Evolutionary conservation across 192 early-diverging fungal species (phyloP).

Genomic region (Geranomyces variabilis): DNA sequence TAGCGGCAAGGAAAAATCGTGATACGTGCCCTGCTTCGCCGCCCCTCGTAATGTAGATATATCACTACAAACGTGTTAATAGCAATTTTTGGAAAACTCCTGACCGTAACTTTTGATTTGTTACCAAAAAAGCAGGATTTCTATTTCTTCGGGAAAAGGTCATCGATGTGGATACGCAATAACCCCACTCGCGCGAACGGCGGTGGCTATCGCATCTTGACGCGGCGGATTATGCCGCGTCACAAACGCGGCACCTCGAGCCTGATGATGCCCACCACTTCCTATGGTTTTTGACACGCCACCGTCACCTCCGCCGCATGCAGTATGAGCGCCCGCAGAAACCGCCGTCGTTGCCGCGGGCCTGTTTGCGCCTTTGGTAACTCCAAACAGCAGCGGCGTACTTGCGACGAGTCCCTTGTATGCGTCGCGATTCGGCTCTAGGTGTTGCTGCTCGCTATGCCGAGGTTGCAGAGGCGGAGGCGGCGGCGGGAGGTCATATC

Average conservation of each 20-base stretch:
- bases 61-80: no score
- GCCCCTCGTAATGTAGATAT: no score
- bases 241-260: constrained; percentile 18
- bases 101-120: no score
- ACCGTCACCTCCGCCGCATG: not conserved
- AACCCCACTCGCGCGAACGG: no score
- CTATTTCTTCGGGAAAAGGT: no score
- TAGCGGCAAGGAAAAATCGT: no score
- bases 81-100: no score
- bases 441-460: not conserved
- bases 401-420: not conserved
- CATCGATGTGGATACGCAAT: no score
- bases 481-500: not conserved
- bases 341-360: not conserved
- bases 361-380: not conserved
- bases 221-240: no score
- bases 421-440: not conserved
- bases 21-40: no score
- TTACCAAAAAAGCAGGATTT: no score
- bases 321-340: not conserved
- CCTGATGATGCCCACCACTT: not conserved
- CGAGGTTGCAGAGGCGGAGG: not conserved
- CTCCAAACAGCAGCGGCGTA: not conserved
- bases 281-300: not conserved
- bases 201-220: no score